Percentiles rank a stretch among this genome's conserved stretches.
phyloP scores from a whole-genome alignment of 345 rosid genomes.

The Streptanthus diversifolius region DNA sequence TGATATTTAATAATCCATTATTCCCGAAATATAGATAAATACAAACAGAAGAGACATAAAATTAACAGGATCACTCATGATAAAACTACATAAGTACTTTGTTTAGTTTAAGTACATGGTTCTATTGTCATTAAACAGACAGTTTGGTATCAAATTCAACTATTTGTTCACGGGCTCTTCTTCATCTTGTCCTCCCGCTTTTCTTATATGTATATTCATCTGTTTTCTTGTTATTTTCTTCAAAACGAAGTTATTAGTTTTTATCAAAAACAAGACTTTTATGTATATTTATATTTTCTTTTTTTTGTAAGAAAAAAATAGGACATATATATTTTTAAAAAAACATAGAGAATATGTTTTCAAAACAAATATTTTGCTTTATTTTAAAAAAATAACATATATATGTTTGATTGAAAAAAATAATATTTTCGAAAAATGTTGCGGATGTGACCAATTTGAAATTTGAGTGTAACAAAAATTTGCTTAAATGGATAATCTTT shows the following conservation, averaged over 20 bases:
- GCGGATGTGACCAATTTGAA: not conserved
- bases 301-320: not conserved
- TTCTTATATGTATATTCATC: not conserved
- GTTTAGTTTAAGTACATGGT: not conserved
- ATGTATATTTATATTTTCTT: not conserved
- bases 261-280: not conserved
- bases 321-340: not conserved
- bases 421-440: not conserved
- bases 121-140: not conserved
- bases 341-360: not conserved
- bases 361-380: not conserved
- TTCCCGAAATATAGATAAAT: not conserved
- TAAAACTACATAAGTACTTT: not conserved
- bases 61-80: not conserved
- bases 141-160: conserved; percentile 1
- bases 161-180: conserved; percentile 27
- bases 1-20: not conserved
- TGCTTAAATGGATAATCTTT: not conserved
- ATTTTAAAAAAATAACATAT: not conserved
- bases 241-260: not conserved
- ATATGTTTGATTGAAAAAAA: not conserved
- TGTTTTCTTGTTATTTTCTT: not conserved
- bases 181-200: conserved; percentile 18
- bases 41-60: conserved; percentile 18
- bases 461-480: not conserved